phyloP scores from a whole-genome alignment of 805 yeast species.

The Jamesozyma gamospora region DNA sequence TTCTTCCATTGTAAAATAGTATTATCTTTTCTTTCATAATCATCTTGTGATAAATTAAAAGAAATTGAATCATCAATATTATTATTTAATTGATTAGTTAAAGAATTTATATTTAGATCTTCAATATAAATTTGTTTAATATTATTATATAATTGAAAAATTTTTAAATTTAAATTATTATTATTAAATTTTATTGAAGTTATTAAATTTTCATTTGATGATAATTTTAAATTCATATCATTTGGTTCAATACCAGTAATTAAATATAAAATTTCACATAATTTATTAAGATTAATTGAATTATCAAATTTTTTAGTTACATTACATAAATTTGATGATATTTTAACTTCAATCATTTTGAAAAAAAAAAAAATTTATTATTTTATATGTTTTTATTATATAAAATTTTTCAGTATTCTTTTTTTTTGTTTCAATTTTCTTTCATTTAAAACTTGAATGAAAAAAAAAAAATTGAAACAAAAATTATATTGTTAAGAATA shows the following conservation, averaged over 20 bases:
- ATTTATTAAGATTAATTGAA: constrained; percentile 9
- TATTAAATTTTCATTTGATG: background rate
- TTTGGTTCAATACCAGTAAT: constrained; percentile 22
- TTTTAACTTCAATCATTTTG: constrained; percentile 4
- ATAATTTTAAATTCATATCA: constrained; percentile 18
- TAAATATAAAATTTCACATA: constrained; percentile 17
- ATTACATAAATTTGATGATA: constrained; percentile 18
- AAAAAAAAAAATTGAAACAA: too few relatives aligned
- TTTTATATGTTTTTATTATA: too few relatives aligned
- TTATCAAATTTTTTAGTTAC: constrained; percentile 11
- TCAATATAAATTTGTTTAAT: constrained; percentile 35
- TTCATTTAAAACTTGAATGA: too few relatives aligned
- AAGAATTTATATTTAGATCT: constrained; percentile 45
- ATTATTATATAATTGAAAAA: background rate
- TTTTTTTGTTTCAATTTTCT: too few relatives aligned
- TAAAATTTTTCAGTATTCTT: too few relatives aligned
- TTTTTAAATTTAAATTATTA: background rate
- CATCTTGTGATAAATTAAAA: constrained; percentile 21
- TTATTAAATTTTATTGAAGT: background rate
- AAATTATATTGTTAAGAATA: too few relatives aligned
- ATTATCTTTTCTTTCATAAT: constrained; percentile 44
- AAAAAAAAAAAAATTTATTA: too few relatives aligned
- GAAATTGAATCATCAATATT: constrained; percentile 9
- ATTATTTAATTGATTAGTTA: constrained; percentile 32
- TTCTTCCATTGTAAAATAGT: constrained; percentile 75